These are phyloP conservation scores for Leccinum longicurvipes DNA, from an alignment of 768 basidiomycete genomes.

Conservation along the genomic window DNA sequence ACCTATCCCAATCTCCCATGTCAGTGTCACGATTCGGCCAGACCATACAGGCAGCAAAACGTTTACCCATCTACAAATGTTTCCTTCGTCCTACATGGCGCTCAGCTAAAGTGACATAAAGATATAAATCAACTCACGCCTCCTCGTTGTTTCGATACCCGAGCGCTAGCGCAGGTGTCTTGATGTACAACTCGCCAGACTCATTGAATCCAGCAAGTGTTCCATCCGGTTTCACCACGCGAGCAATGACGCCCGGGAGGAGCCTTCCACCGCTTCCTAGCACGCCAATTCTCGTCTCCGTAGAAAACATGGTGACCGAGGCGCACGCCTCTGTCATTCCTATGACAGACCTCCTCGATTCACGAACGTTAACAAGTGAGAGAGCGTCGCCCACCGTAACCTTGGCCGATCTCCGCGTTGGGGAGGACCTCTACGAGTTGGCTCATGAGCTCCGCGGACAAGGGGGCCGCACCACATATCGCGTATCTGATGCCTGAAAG, in stretches of 20 bases:
- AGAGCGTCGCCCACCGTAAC: slow-evolving; percentile 43
- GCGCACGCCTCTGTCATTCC: slow-evolving; percentile 69
- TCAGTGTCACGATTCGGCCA: background rate
- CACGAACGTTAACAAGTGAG: slow-evolving; percentile 11
- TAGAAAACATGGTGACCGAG: slow-evolving; percentile 46
- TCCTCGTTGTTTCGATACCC: slow-evolving; percentile 53
- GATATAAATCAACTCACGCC: slow-evolving; percentile 46
- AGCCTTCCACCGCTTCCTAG: slow-evolving; percentile 49
- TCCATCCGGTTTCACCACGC: slow-evolving; percentile 57
- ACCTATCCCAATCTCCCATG: slow-evolving; percentile 53
- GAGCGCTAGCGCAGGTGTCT: slow-evolving; percentile 36
- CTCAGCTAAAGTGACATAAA: slow-evolving; percentile 28
- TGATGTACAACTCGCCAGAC: slow-evolving; percentile 56
- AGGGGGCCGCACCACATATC: slow-evolving; percentile 60
- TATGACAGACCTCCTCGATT: slow-evolving; percentile 19
- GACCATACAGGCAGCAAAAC: slow-evolving; percentile 16
- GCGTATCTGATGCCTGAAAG: slow-evolving; percentile 50
- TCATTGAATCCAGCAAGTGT: slow-evolving; percentile 52
- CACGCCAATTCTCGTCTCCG: slow-evolving; percentile 44
- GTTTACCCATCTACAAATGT: slow-evolving; percentile 64
- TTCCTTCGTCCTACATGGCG: slow-evolving; percentile 51
- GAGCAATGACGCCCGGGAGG: slow-evolving; percentile 53
- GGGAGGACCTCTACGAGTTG: slow-evolving; percentile 46
- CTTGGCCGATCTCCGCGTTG: slow-evolving; percentile 61
- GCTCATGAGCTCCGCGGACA: slow-evolving; percentile 53